Evolutionary conservation across 1,139 yeast genomes (phyloP).

Genomic region (Lodderomyces parapsilosis): DNA sequence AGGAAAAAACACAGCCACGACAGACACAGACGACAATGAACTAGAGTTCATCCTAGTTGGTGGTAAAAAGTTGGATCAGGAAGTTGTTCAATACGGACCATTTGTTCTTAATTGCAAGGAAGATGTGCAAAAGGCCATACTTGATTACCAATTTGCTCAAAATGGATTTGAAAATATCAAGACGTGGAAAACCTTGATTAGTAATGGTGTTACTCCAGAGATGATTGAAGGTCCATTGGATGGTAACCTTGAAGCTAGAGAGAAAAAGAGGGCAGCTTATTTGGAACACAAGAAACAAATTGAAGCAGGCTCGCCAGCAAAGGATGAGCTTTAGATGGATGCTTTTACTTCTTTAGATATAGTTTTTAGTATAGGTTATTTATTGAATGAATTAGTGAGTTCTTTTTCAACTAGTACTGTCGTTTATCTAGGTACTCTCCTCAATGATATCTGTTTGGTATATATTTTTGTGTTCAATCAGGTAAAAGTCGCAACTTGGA

Average conservation of each 20-base stretch:
- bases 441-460: too few relatives aligned
- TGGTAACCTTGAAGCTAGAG: constrained; percentile 36
- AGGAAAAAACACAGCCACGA: constrained; percentile 46
- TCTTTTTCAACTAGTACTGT: too few relatives aligned
- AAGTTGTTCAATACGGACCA: constrained; percentile 86
- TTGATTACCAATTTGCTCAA: constrained; percentile 63
- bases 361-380: neutral
- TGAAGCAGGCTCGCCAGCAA: constrained; percentile 9
- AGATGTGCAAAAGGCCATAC: constrained; percentile 64
- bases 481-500: too few relatives aligned
- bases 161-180: constrained; percentile 76
- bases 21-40: constrained; percentile 22
- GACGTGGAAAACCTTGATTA: constrained; percentile 69
- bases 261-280: constrained; percentile 26
- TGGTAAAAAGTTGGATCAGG: constrained; percentile 75
- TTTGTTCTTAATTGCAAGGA: constrained; percentile 71
- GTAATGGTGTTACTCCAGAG: constrained; percentile 54
- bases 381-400: too few relatives aligned
- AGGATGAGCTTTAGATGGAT: constrained; percentile 14
- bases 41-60: constrained; percentile 69
- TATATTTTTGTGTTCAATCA: too few relatives aligned
- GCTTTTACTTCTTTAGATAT: neutral
- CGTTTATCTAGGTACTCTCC: too few relatives aligned
- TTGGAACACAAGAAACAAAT: constrained; percentile 16
- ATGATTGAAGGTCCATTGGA: constrained; percentile 42